Evolutionary conservation across 1,139 yeast species (phyloP).

Genomic region (Lodderomyces margitis): DNA sequence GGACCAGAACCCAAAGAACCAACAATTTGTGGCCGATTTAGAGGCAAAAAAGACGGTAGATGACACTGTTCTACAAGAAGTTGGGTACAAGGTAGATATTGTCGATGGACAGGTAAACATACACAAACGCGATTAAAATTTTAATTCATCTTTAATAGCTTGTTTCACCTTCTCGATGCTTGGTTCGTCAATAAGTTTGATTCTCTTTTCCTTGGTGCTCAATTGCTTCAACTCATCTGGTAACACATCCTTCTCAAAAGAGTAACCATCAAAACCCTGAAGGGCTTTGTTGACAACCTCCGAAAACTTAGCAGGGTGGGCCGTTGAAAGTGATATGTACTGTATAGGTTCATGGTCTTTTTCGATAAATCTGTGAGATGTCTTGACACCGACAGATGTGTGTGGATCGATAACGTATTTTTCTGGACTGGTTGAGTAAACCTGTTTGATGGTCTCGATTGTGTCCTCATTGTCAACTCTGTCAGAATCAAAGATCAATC

Average conservation of each 20-base stretch:
- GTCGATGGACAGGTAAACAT: constrained; percentile 36
- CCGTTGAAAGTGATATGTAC: constrained; percentile 87
- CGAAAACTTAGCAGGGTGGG: constrained; percentile 97
- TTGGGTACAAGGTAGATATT: constrained; percentile 40
- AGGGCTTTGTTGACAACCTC: constrained; percentile 91
- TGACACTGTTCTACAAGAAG: constrained; percentile 34
- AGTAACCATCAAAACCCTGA: constrained; percentile 61
- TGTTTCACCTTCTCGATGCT: constrained; percentile 70
- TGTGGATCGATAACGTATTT: constrained; percentile 94
- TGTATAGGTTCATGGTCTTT: constrained; percentile 35
- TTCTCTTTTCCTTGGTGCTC: constrained; percentile 70
- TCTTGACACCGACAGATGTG: constrained; percentile 88
- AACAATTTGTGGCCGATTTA: constrained; percentile 60
- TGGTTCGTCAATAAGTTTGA: constrained; percentile 70
- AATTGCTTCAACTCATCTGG: constrained; percentile 83
- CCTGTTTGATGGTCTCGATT: constrained; percentile 65
- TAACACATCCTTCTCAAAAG: constrained; percentile 82
- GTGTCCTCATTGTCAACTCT: constrained; percentile 80
- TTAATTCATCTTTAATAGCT: constrained; percentile 69
- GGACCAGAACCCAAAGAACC: constrained; percentile 64
- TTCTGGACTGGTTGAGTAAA: constrained; percentile 49
- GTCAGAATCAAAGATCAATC: constrained; percentile 69
- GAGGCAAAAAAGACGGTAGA: constrained; percentile 39
- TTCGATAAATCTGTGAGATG: constrained; percentile 61
- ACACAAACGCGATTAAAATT: constrained; percentile 15